Base-by-base conservation (phyloP, 345 rosid genomes). In the Brassica rapa region DNA sequence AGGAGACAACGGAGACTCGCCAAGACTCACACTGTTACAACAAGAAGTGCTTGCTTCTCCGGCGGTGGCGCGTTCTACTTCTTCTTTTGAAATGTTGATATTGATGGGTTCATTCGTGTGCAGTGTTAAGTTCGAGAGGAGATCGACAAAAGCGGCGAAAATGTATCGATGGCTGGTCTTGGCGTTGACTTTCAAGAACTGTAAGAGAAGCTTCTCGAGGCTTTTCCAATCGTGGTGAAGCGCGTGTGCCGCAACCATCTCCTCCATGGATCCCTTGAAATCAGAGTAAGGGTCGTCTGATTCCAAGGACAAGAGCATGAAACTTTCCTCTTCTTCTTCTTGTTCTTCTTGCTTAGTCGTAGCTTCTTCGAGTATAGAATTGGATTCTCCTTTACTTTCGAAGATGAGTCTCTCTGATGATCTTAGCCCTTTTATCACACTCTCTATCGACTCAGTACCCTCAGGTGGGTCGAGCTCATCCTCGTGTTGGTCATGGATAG, bases 201-300 rank as follows among this genome's bases (percentile, higher is more conserved):
- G 86, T 11, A 81, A 68, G 65, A 95, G 78, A 74, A 95, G 90
- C 73, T 88, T 84, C 72, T 93, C 90, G n/a, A 95, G 88, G 67
- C 83, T 62, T 61, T 78, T 88, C 94, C 96, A 88, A 68, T 88
- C 85, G 21, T 67, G 77, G 63, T 76, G 81, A 62, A 89, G 80
- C 39, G 85, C 86, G 64, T 91, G 87, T 73, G 90, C 90, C 72
- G 86, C 92, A 60, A 93, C 94, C 98, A 95, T 93, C 73, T 95
- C 99, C 65, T 87, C 97, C 97, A 95, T 95, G 14, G 97, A 95
- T 75, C 82, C 83, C 76, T 86, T 85, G 84, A 95, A 95, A 81
- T 95, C 99, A 12, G 66, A 29, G 57, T 76, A 85, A 27, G 99
- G 99, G 77, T 95, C 86, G 49, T 80, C 73, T 8, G 99, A 95